Conservation (phyloP, 805 yeast species). For the Metschnikowia peoriensis region DNA sequence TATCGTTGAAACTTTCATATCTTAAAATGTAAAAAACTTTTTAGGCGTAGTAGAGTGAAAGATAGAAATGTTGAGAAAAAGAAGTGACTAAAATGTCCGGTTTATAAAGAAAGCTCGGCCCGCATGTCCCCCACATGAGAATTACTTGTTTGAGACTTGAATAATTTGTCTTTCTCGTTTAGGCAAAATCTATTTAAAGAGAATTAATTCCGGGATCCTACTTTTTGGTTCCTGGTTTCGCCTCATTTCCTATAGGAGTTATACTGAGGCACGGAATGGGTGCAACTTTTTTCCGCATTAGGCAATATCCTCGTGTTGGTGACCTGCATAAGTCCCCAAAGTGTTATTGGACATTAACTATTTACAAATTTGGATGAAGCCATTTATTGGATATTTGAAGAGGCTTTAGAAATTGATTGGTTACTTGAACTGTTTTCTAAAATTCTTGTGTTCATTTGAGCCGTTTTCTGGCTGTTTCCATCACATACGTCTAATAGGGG, state of each 20-base stretch:
- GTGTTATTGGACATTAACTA: not conserved
- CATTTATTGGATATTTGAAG: no score
- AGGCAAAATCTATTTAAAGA: not conserved
- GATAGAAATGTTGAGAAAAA: no score
- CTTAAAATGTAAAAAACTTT: no score
- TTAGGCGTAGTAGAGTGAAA: no score
- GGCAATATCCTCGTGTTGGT: not conserved
- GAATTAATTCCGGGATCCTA: not conserved
- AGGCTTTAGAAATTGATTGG: no score
- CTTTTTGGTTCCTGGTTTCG: not conserved
- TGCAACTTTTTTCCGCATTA: not conserved
- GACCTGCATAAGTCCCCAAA: not conserved
- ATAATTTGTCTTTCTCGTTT: not conserved
- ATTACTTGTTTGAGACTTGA: not conserved
- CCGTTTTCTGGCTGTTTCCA: no score
- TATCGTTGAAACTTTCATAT: constrained; percentile 17
- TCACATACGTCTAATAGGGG: no score
- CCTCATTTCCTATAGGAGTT: not conserved
- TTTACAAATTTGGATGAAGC: no score
- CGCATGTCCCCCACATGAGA: not conserved
- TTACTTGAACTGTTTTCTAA: no score
- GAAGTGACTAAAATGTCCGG: no score
- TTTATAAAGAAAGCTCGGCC: not conserved
- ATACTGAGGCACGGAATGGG: not conserved
- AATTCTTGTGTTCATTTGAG: no score